These are phyloP conservation scores for Psidium guajava DNA, from an alignment of 345 rosid species.

Conservation along the genomic window DNA sequence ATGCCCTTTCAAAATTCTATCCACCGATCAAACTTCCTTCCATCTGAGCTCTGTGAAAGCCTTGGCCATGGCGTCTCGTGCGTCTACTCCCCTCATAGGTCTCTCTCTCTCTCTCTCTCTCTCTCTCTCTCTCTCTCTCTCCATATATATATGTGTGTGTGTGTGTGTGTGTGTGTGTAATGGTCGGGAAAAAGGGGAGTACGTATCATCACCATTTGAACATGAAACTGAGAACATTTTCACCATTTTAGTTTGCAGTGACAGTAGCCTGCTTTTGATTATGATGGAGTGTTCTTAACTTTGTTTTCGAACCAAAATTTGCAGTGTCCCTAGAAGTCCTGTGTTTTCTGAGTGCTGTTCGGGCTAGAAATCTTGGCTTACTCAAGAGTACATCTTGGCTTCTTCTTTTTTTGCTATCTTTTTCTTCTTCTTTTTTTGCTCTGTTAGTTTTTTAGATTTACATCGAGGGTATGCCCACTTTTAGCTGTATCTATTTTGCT, in stretches of 20 bases:
- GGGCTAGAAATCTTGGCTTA: slow-evolving; percentile 58
- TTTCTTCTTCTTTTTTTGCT: neutral
- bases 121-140: slow-evolving; percentile 11
- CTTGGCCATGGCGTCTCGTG: slow-evolving; percentile 55
- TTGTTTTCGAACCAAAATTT: neutral
- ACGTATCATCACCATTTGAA: neutral
- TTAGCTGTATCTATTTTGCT: neutral
- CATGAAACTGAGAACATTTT: no score
- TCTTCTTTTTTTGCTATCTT: neutral
- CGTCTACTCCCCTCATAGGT: slow-evolving; percentile 78
- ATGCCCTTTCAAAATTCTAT: neutral
- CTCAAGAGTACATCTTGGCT: slow-evolving; percentile 53
- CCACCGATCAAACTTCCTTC: neutral
- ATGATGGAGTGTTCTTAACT: neutral
- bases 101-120: slow-evolving; percentile 3
- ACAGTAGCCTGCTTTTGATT: neutral
- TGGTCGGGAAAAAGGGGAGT: neutral
- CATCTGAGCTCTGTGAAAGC: neutral
- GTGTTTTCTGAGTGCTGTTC: slow-evolving; percentile 51
- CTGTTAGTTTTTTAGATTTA: no score
- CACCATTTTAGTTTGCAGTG: no score
- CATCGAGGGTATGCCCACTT: slow-evolving; percentile 35
- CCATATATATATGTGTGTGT: neutral
- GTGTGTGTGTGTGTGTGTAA: neutral
- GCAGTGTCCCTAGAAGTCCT: slow-evolving; percentile 63